Evolutionary conservation across 345 rosid genomes (phyloP), one percentile per base, ranked within the genome.

Genomic region (Arabis alpina): DNA sequence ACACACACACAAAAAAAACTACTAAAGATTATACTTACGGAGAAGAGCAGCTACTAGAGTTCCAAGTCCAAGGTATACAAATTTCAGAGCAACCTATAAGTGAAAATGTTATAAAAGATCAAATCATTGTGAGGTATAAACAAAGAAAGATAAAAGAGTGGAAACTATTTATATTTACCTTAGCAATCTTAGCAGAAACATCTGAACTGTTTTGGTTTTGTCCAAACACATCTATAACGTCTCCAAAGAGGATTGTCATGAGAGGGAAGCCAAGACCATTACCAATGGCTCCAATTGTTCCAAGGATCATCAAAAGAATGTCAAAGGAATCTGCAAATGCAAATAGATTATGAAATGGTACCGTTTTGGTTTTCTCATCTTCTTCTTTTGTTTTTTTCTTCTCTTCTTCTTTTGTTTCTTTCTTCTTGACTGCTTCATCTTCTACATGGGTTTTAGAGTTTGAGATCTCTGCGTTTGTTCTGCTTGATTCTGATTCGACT

Each of bases 191-290:
- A 61, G 67, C 68, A 39, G 80, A 77, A 64, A 80, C 66, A 7
- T 74, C 73, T n/a, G 69, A 45, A 61, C 27, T 80, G 69, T 72
- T 61, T 53, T 68, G 77, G 71, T 79, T 80, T 72, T 74, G 53
- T 28, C 89, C 84, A 51, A 82, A 81, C 54, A 85, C 72, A 64
- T 87, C 75, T 13, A 82, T 74, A 5, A 86, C 53, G 12, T 81
- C 73, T 32, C 95, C 91, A 3, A 88, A 79, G 1, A 82, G 43
- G 14, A 91, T 42, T 1, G 93, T 80, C 93, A 88, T 80, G n/a
- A 84, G 76, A 34, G 93, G 97, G 74, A 83, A 73, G 47, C 85
- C 77, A 63, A 81, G 15, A 51, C 97, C 95, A 45, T 84, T 83
- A 13, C 79, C 87, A 36, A 83, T 42, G 0, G 89, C 89, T 16